Base-by-base conservation (phyloP, 2,329 filamentous ascomycete genomes). In the Trichophaea hybrida region DNA sequence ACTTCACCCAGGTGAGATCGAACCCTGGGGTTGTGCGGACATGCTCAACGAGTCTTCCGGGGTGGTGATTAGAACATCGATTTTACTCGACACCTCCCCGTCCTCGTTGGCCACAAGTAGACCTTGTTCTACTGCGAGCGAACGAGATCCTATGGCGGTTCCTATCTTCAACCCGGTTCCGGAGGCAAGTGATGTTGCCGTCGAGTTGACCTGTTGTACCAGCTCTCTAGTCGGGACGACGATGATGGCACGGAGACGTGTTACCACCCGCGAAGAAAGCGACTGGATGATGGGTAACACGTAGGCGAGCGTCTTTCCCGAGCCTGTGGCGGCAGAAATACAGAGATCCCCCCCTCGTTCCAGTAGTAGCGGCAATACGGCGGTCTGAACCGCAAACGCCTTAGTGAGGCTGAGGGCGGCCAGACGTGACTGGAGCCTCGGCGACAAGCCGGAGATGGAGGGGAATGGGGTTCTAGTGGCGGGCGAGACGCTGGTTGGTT, bases 221-320 rank as follows among this genome's bases (percentile, higher is more conserved):
- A 96, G 77, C 69, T 96, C 90, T 71, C 91, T 78, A 0, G 91
- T 98, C 0, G 93, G 93, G 8, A 98, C 82, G 1, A 98, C 84
- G 51, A 98, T 81, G 0, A 98, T 72, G 0, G 84, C 90, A 43
- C 86, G 80, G 6, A 98, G 74, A 58, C 80, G 80, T 0, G 85
- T 86, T 8, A 82, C 77, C 24, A 74, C 74, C 12, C 79, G 78
- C 35, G 79, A 76, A 65, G 84, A 83, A 53, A 98, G 75, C 55
- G 85, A 83, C 50, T 88, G 81, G 3, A 94, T 79, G 60, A 98
- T 82, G 0, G 93, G 93, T 2, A 98, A 75, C 0, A 91, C 81
- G 69, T 98, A 98, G 0, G 91, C 86, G 13, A 98, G 73, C 0
- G 93, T 98, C 71, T 98, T 98, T 59, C 93, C 93, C 0, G 93